Conservation (phyloP, 805 yeast species). For the Saturnispora halmiae region DNA sequence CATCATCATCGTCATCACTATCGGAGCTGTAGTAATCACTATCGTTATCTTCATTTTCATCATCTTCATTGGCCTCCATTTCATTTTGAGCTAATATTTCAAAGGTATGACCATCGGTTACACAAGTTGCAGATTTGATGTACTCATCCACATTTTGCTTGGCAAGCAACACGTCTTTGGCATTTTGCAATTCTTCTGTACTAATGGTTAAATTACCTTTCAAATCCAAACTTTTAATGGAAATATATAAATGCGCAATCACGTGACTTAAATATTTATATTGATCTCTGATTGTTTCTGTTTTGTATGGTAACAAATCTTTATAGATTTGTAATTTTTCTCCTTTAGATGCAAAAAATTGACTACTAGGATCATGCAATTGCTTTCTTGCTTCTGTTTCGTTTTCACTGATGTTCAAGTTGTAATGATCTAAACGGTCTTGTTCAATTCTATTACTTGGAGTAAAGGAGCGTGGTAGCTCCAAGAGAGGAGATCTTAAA, state of each 20-base stretch:
- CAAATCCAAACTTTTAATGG: constrained; percentile 65
- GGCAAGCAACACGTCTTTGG: constrained; percentile 16
- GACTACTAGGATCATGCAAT: constrained; percentile 19
- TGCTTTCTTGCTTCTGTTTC: constrained; percentile 26
- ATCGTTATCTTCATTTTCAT: constrained; percentile 31
- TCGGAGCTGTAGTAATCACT: constrained; percentile 26
- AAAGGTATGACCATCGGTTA: constrained; percentile 29
- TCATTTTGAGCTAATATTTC: constrained; percentile 22
- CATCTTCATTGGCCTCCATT: constrained; percentile 30
- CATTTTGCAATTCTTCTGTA: constrained; percentile 53
- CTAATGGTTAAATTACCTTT: constrained; percentile 61
- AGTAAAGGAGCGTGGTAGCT: constrained; percentile 5
- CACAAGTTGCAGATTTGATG: constrained; percentile 38
- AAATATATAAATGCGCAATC: constrained; percentile 69
- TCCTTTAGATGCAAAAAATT: constrained; percentile 19
- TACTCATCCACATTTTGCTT: constrained; percentile 38
- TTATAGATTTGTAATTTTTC: constrained; percentile 20
- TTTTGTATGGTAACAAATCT: constrained; percentile 53
- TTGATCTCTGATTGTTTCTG: constrained; percentile 60
- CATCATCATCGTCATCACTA: constrained; percentile 35
- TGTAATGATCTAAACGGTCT: constrained; percentile 24
- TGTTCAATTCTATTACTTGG: constrained; percentile 14
- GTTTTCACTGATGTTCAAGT: constrained; percentile 53
- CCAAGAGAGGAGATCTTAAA: constrained; percentile 5
- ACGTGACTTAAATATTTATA: constrained; percentile 70